phyloP scores from a whole-genome alignment of 2,329 filamentous ascomycete species.

The Nemania abortiva region DNA sequence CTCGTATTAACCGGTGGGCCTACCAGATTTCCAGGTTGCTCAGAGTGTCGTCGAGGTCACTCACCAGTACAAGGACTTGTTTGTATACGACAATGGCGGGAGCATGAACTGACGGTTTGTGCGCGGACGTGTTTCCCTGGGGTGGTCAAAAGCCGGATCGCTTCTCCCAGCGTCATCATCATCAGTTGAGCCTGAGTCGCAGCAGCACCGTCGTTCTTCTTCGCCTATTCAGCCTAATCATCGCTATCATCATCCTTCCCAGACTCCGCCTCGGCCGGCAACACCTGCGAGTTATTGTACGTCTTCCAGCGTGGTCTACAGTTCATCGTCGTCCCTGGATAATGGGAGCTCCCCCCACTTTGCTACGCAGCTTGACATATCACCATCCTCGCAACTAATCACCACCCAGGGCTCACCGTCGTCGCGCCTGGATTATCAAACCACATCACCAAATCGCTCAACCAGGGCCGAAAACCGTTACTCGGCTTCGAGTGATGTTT shows the following conservation, averaged over 20 bases:
- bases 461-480: constrained; percentile 18
- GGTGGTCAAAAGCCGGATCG: constrained; percentile 53
- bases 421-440: constrained; percentile 31
- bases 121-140: constrained; percentile 55
- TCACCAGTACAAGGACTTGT: constrained; percentile 83
- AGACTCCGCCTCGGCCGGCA: constrained; percentile 30
- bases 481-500: constrained; percentile 29
- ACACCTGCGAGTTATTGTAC: constrained; percentile 35
- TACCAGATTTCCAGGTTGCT: constrained; percentile 78
- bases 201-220: constrained; percentile 33
- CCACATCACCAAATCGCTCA: constrained; percentile 17
- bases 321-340: constrained; percentile 32
- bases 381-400: constrained; percentile 36
- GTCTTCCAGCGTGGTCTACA: constrained; percentile 34
- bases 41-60: constrained; percentile 87
- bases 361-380: constrained; percentile 23
- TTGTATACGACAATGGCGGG: constrained; percentile 68
- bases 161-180: constrained; percentile 36
- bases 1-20: constrained; percentile 27
- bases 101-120: constrained; percentile 52
- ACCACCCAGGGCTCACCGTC: constrained; percentile 33
- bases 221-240: constrained; percentile 19
- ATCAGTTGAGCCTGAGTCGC: constrained; percentile 35
- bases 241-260: constrained; percentile 7
- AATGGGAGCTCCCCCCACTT: constrained; percentile 22